Conservation (phyloP, 2,329 filamentous ascomycete species). For the Clarireedia homoeocarpa region DNA sequence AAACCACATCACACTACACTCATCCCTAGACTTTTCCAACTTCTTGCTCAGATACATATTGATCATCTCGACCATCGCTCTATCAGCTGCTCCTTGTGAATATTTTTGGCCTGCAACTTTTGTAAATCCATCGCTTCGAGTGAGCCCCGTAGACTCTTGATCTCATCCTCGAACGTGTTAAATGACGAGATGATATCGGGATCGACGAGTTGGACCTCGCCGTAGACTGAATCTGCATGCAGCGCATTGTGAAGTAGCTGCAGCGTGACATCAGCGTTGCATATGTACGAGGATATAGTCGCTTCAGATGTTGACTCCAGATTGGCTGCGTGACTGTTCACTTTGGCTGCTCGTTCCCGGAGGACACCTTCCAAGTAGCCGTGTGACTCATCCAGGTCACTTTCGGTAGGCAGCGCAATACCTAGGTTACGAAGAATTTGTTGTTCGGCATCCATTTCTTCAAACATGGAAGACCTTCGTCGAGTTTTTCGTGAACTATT, state of each 20-base stretch:
- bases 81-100: constrained; percentile 42
- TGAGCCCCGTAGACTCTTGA: constrained; percentile 32
- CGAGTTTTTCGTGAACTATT: constrained; percentile 24
- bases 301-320: constrained; percentile 45
- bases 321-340: constrained; percentile 36
- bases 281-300: constrained; percentile 34
- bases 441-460: constrained; percentile 28
- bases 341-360: constrained; percentile 35
- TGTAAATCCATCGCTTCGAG: constrained; percentile 32
- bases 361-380: constrained; percentile 20
- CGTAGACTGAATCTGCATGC: constrained; percentile 44
- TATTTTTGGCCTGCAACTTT: constrained; percentile 33
- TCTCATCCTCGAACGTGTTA: constrained; percentile 27
- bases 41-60: constrained; percentile 4
- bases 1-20: neutral
- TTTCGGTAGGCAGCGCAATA: constrained; percentile 34
- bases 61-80: constrained; percentile 33
- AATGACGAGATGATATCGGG: constrained; percentile 45
- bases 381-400: constrained; percentile 20
- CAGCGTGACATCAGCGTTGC: constrained; percentile 41
- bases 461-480: constrained; percentile 29
- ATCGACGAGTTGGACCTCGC: constrained; percentile 42
- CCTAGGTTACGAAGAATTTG: constrained; percentile 42
- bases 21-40: neutral
- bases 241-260: constrained; percentile 44